These are phyloP conservation scores for Neofusicoccum ribis DNA, from an alignment of 2,329 filamentous ascomycete genomes.

Conservation along the genomic window DNA sequence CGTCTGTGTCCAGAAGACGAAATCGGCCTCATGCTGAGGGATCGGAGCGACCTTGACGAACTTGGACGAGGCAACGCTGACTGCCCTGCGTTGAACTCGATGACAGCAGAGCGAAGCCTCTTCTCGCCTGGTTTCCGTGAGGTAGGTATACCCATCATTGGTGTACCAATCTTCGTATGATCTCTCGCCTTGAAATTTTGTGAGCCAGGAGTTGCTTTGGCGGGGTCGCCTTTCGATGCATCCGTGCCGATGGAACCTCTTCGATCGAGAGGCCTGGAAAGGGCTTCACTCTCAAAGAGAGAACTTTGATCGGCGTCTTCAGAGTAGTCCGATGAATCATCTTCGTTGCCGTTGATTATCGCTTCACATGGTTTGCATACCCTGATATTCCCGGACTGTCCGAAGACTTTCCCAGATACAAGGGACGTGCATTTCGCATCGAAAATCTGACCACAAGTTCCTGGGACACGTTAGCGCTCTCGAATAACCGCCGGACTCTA, in stretches of 20 bases:
- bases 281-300: constrained; percentile 45
- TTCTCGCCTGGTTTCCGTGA: constrained; percentile 67
- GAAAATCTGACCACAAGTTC: constrained; percentile 92
- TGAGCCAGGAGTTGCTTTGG: background rate
- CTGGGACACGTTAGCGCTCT: constrained; percentile 23
- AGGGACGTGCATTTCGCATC: constrained; percentile 93
- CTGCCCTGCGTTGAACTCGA: constrained; percentile 80
- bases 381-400: constrained; percentile 77
- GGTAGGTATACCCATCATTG: constrained; percentile 66
- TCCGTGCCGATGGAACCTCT: constrained; percentile 25
- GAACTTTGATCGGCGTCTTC: constrained; percentile 70
- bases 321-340: constrained; percentile 89
- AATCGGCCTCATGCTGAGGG: constrained; percentile 68
- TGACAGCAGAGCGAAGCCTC: constrained; percentile 80
- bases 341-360: constrained; percentile 86
- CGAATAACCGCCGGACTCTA: too few relatives aligned
- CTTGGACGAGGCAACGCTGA: constrained; percentile 81
- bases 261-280: constrained; percentile 10
- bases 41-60: constrained; percentile 85
- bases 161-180: constrained; percentile 50
- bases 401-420: constrained; percentile 85
- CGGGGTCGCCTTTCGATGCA: constrained; percentile 21
- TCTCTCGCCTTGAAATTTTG: constrained; percentile 29
- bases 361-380: constrained; percentile 92
- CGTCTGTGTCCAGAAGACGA: constrained; percentile 78